Percentiles rank a stretch among this genome's conserved stretches.
These are phyloP conservation scores for Scheffersomyces titani DNA, from an alignment of 1,139 yeast genomes.

Conservation along the genomic window DNA sequence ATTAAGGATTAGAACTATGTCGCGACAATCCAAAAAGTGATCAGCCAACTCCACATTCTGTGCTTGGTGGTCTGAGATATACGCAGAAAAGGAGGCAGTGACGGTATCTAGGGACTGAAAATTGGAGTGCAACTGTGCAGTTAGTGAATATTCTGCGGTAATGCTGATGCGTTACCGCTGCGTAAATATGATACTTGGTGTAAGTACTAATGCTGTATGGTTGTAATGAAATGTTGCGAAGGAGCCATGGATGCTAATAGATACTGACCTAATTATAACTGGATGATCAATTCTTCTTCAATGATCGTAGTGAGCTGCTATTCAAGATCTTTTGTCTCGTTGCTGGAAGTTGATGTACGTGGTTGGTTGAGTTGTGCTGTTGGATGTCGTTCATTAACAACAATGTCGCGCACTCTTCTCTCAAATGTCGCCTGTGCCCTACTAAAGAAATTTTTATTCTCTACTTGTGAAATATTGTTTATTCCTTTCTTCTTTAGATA, in stretches of 20 bases:
- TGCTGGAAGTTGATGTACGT: not conserved
- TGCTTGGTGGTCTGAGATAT: not conserved
- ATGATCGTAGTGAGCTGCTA: not conserved
- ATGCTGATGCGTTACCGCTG: not conserved
- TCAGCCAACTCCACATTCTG: not conserved
- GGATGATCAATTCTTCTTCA: not conserved
- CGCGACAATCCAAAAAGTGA: not conserved
- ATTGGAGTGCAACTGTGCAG: too few relatives aligned
- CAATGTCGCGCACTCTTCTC: not conserved
- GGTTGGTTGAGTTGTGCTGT: not conserved
- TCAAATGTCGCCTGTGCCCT: not conserved
- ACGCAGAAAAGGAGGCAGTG: not conserved
- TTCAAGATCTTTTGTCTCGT: not conserved
- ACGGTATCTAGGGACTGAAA: not conserved
- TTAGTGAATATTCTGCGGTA: not conserved
- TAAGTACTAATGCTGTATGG: not conserved
- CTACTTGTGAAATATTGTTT: conserved; percentile 3
- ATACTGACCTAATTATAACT: too few relatives aligned
- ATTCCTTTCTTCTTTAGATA: conserved; percentile 20
- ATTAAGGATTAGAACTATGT: not conserved
- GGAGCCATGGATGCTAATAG: too few relatives aligned
- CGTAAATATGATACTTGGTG: not conserved
- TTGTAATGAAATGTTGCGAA: too few relatives aligned
- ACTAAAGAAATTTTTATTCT: conserved; percentile 1
- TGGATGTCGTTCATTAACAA: not conserved